phyloP scores from a whole-genome alignment of 2,329 filamentous ascomycete species.

The Trichoderma harzianum region DNA sequence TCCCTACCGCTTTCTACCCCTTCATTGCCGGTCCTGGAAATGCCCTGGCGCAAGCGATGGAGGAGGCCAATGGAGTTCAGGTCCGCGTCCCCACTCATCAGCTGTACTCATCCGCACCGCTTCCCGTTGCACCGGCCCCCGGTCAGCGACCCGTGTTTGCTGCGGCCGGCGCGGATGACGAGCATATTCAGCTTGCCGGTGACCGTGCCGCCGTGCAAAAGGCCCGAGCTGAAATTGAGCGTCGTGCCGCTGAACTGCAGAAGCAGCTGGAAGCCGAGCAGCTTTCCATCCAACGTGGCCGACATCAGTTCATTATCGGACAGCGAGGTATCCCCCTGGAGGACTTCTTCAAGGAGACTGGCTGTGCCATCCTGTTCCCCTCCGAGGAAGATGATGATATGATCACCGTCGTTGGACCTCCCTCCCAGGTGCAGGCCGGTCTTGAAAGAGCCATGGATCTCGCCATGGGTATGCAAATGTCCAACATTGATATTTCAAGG shows the following conservation, averaged over 20 bases:
- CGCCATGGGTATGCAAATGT: constrained; percentile 81
- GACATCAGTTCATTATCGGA: constrained; percentile 93
- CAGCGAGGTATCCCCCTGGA: constrained; percentile 75
- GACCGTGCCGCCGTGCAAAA: constrained; percentile 80
- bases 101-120: constrained; percentile 67
- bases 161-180: constrained; percentile 63
- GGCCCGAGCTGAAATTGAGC: constrained; percentile 76
- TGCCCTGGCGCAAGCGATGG: constrained; percentile 62
- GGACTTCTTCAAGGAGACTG: constrained; percentile 85
- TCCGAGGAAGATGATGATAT: constrained; percentile 74
- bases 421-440: constrained; percentile 68
- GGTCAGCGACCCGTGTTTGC: constrained; percentile 68
- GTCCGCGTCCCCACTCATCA: constrained; percentile 81
- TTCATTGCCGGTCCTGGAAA: constrained; percentile 85
- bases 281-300: constrained; percentile 75
- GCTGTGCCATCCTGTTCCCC: constrained; percentile 83
- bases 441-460: constrained; percentile 84
- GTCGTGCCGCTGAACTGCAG: constrained; percentile 70
- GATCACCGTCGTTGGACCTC: constrained; percentile 79
- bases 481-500: constrained; percentile 75
- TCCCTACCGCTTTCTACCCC: constrained; percentile 90
- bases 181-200: constrained; percentile 80
- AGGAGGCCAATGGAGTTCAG: constrained; percentile 74
- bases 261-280: constrained; percentile 74
- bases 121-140: constrained; percentile 57